Base-by-base conservation (phyloP, 75 land plant species). In the Ceratopteris richardii region DNA sequence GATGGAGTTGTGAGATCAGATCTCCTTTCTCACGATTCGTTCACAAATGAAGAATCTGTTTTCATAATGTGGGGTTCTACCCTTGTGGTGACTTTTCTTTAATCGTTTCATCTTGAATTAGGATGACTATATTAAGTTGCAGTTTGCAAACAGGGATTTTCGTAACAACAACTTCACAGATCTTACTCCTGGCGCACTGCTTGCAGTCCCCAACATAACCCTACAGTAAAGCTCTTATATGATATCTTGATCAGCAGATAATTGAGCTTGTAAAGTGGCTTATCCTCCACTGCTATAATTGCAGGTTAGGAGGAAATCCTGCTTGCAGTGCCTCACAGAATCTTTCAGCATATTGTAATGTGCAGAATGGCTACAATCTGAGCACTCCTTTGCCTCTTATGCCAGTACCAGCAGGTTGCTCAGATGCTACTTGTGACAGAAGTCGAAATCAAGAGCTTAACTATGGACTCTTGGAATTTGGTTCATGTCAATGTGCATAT, bases 401-500 rank as follows among this genome's bases (percentile, higher is more conserved):
- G 18, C 50, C 50, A n/a, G 5, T 21, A 5, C 18, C 22, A 2
- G 14, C 14, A 14, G 50, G 50, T 18, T 46, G 50, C 17, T 18
- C 50, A 14, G 22, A 46, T n/a, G 50, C 18, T 14, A 11, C 71
- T 36, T 85, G 89, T 60, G 63, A 77, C 17, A 24, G 28, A 3
- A 59, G 59, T 23, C 22, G 16, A 18, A 18, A 55, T 28, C 73
- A 61, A 56, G 82, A 79, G 52, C 50, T 46, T 14, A 21, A 18
- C 22, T 63, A 71, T 50, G 69, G 70, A 21, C 78, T 77, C 24
- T 24, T 16, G 29, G 51, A 64, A 50, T 55, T 62, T 7, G 50
- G 18, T 0, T 6, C 26, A 23, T 93, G 98, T 55, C 66, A 70
- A 29, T 92, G 98, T 77, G 86, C 78, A 2, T 60, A 70, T 31